Conservation (phyloP, 176 grass and related monocot genomes). For the Oryza longistaminata region DNA sequence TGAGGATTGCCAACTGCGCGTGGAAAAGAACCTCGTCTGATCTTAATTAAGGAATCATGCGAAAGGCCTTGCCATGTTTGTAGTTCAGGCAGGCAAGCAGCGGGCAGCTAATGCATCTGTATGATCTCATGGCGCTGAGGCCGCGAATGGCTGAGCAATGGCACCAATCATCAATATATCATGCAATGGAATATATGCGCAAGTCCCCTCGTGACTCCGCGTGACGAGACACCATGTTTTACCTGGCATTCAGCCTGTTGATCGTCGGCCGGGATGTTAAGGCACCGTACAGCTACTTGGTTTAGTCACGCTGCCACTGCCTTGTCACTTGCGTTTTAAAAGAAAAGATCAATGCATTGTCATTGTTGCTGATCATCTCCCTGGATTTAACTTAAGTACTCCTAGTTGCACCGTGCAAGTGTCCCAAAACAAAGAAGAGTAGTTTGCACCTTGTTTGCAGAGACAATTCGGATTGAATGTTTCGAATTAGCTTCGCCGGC, state of each 20-base stretch:
- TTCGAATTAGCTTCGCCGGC: too few relatives aligned
- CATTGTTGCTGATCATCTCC: too few relatives aligned
- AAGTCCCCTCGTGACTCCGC: slow-evolving; percentile 9
- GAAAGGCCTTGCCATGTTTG: background rate
- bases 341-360: too few relatives aligned
- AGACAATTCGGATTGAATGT: too few relatives aligned
- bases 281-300: background rate
- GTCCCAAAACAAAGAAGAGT: too few relatives aligned
- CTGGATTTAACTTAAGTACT: too few relatives aligned
- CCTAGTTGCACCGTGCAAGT: too few relatives aligned
- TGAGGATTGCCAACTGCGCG: background rate
- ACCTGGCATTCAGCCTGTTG: slow-evolving; percentile 21
- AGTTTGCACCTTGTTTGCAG: too few relatives aligned
- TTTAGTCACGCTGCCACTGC: too few relatives aligned
- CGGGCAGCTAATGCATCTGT: background rate
- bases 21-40: background rate
- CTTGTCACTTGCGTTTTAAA: too few relatives aligned
- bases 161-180: background rate
- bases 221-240: slow-evolving; percentile 15
- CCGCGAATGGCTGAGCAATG: background rate
- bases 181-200: background rate
- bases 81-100: background rate
- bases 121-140: background rate
- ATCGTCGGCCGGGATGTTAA: background rate
- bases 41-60: background rate